phyloP scores from a whole-genome alignment of 768 basidiomycete genomes.

The Serendipita vermifera region DNA sequence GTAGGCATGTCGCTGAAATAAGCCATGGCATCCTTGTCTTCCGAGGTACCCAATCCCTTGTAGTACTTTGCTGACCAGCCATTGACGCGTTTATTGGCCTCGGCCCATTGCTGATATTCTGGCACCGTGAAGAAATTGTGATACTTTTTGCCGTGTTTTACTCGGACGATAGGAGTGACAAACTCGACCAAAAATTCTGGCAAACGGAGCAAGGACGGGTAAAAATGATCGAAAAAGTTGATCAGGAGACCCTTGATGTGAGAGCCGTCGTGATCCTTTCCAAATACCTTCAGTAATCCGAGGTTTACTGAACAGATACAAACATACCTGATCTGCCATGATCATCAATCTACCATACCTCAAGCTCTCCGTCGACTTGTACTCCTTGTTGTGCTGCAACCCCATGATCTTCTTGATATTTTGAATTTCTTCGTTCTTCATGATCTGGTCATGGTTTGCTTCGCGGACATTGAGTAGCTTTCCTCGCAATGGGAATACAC shows the following conservation, averaged over 20 bases:
- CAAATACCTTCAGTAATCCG: conserved; percentile 1
- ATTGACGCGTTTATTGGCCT: conserved; percentile 55
- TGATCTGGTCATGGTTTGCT: conserved; percentile 87
- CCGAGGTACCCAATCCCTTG: conserved; percentile 98
- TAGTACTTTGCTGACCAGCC: conserved; percentile 94
- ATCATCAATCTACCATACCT: conserved; percentile 96
- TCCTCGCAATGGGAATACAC: conserved; percentile 94
- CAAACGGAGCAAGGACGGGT: conserved; percentile 81
- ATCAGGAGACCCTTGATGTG: conserved; percentile 99
- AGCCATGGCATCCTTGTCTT: conserved; percentile 73
- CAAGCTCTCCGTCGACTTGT: conserved; percentile 49
- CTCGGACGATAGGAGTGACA: conserved; percentile 94
- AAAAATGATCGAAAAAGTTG: conserved; percentile 96
- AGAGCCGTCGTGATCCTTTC: conserved; percentile 97
- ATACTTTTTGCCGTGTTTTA: conserved; percentile 64
- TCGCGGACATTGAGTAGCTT: conserved; percentile 96
- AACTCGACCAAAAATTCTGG: conserved; percentile 94
- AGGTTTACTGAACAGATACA: background rate
- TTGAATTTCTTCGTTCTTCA: conserved; percentile 96
- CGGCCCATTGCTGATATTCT: conserved; percentile 88
- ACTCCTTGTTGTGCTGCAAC: conserved; percentile 85
- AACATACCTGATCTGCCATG: conserved; percentile 93
- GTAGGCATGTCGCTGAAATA: conserved; percentile 89
- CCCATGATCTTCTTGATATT: conserved; percentile 98
- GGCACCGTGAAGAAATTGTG: conserved; percentile 94